Evolutionary conservation across 495 filamentous ascomycete genomes (phyloP).

Genomic region (Hyphodiscus hymeniophilus): DNA sequence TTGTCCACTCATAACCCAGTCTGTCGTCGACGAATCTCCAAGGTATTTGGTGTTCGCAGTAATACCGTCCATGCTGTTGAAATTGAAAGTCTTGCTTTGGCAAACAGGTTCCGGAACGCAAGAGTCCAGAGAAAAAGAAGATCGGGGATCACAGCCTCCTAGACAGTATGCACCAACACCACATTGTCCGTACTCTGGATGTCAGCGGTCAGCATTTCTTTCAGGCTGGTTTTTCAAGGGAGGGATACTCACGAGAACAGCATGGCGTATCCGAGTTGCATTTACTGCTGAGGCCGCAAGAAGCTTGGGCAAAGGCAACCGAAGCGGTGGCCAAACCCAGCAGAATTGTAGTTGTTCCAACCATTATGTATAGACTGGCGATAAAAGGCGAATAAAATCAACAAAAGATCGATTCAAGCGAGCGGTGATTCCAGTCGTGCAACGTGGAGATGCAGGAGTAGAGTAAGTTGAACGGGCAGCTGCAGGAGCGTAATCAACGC

Average conservation of each 20-base stretch:
- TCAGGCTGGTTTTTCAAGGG: conserved; percentile 16
- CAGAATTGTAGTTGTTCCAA: conserved; percentile 18
- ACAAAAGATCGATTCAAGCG: neutral
- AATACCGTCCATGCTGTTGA: conserved; percentile 61
- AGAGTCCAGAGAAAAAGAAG: conserved; percentile 71
- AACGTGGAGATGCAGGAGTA: too few relatives aligned
- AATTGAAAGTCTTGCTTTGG: conserved; percentile 60
- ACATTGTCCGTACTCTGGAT: conserved; percentile 84
- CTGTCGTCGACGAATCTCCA: conserved; percentile 64
- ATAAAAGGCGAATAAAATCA: neutral
- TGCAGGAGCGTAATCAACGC: neutral
- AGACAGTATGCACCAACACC: conserved; percentile 92
- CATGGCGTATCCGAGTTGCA: conserved; percentile 76
- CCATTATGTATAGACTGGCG: conserved; percentile 18
- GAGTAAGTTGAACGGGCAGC: neutral
- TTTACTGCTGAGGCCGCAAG: conserved; percentile 48
- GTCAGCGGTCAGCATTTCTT: conserved; percentile 12
- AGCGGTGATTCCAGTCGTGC: neutral
- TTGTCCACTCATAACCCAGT: conserved; percentile 83
- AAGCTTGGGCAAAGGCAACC: conserved; percentile 23
- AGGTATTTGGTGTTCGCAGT: conserved; percentile 69
- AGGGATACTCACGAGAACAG: conserved; percentile 73
- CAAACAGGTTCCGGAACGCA: conserved; percentile 85
- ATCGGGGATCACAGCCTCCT: conserved; percentile 84
- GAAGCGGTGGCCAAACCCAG: conserved; percentile 24